Evolutionary conservation across 768 basidiomycete species (phyloP).

Genomic region (Tricholoma matsutake): DNA sequence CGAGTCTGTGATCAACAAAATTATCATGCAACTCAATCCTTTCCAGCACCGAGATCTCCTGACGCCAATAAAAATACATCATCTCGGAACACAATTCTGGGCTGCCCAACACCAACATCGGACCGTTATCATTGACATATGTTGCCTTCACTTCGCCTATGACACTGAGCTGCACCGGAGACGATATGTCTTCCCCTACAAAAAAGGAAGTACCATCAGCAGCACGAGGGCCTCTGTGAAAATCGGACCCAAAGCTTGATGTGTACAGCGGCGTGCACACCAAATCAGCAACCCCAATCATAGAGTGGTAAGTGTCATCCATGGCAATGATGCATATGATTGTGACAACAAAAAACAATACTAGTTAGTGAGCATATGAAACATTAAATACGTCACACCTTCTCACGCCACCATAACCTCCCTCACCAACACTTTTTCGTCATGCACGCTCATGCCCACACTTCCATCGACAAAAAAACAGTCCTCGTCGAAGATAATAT

Average conservation of each 20-base stretch:
- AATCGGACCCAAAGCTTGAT: neutral
- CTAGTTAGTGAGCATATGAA: neutral
- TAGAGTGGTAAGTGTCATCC: neutral
- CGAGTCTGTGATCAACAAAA: neutral
- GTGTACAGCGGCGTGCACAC: neutral
- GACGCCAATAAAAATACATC: neutral
- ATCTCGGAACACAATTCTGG: neutral
- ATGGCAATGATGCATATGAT: neutral
- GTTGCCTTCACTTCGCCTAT: neutral
- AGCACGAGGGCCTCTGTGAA: neutral
- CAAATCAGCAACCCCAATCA: neutral
- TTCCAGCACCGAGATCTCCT: neutral
- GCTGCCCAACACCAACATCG: neutral
- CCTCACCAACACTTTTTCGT: neutral
- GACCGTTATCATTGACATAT: neutral
- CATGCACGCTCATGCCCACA: neutral
- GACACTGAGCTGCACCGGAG: neutral
- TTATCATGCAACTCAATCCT: neutral
- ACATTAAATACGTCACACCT: neutral
- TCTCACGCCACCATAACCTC: neutral
- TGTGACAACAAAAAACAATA: neutral
- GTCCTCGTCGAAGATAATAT: neutral
- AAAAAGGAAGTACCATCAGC: neutral
- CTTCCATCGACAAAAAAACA: neutral
- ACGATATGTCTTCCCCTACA: neutral